Evolutionary conservation across 208 protist genomes (phyloP).

Genomic region (Zelonia costaricensis): DNA sequence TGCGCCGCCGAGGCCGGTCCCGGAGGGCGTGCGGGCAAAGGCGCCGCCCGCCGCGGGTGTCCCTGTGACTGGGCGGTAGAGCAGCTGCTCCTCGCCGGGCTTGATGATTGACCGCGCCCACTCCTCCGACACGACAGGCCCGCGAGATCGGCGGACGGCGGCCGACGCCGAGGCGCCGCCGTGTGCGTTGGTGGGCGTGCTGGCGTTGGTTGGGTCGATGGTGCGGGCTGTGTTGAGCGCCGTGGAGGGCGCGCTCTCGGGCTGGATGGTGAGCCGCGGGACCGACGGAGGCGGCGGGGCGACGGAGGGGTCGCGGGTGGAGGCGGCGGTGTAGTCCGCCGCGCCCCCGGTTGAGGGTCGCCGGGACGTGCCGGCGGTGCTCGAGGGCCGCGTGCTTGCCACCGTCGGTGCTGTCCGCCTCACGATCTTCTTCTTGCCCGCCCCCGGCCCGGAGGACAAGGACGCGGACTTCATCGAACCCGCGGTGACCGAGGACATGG

Average conservation of each 20-base stretch:
- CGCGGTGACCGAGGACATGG: not conserved
- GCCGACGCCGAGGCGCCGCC: not conserved
- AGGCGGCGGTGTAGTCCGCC: constrained; percentile 1
- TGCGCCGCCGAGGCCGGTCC: constrained; percentile 11
- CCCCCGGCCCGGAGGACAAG: not conserved
- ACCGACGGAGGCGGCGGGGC: not conserved
- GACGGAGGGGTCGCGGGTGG: constrained; percentile 19
- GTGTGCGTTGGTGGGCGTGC: not conserved
- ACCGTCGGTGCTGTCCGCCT: constrained; percentile 4
- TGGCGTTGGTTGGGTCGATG: not conserved
- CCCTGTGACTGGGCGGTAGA: constrained; percentile 38
- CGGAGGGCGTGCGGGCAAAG: constrained; percentile 12
- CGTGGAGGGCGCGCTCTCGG: constrained; percentile 7
- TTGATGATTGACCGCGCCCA: constrained; percentile 81
- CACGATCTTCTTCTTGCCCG: constrained; percentile 10
- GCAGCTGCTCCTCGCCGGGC: constrained; percentile 67
- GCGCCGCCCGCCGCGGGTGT: not conserved
- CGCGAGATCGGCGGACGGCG: constrained; percentile 8
- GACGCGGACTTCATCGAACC: not conserved
- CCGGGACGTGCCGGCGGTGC: not conserved
- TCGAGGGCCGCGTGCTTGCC: not conserved
- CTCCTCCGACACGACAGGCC: constrained; percentile 69
- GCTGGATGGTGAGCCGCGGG: not conserved
- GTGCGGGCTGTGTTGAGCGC: constrained; percentile 13
- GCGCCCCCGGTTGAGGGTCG: constrained; percentile 6